Conservation (phyloP, 257 asterid genomes). For the Fraxinus cuspidata region DNA sequence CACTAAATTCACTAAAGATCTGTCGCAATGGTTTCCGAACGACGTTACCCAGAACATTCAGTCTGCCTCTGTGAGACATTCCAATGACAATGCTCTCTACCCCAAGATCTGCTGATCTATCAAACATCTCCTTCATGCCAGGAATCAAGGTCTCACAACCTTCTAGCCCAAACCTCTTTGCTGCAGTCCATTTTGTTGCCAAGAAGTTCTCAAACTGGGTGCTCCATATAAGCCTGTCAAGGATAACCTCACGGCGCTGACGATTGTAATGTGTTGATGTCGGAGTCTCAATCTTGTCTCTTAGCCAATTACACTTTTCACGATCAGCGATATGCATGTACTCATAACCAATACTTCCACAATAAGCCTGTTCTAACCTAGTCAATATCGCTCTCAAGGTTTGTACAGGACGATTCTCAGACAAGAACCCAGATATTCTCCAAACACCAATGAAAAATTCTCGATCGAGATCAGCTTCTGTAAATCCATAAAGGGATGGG, state of each 20-base stretch:
- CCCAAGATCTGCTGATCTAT: slow-evolving; percentile 91
- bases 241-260: slow-evolving; percentile 88
- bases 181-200: slow-evolving; percentile 94
- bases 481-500: slow-evolving; percentile 82
- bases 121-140: slow-evolving; percentile 99
- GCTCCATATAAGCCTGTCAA: slow-evolving; percentile 93
- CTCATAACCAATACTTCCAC: slow-evolving; percentile 90
- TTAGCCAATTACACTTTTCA: slow-evolving; percentile 92
- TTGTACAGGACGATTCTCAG: slow-evolving; percentile 97
- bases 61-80: slow-evolving; percentile 94
- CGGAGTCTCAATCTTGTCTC: slow-evolving; percentile 95
- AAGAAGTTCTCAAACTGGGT: slow-evolving; percentile 87
- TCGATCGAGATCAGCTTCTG: slow-evolving; percentile 94
- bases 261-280: slow-evolving; percentile 62
- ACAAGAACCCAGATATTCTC: slow-evolving; percentile 92
- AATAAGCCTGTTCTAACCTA: slow-evolving; percentile 94
- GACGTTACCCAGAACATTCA: slow-evolving; percentile 89
- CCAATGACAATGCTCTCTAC: slow-evolving; percentile 97
- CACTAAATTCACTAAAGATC: slow-evolving; percentile 87
- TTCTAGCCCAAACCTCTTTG: slow-evolving; percentile 96
- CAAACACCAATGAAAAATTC: slow-evolving; percentile 94
- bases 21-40: slow-evolving; percentile 91
- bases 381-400: slow-evolving; percentile 81
- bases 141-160: slow-evolving; percentile 98
- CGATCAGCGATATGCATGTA: slow-evolving; percentile 97